These are phyloP conservation scores for Cymbopogon citratus DNA, from an alignment of 176 grass and related monocot species.

Conservation along the genomic window DNA sequence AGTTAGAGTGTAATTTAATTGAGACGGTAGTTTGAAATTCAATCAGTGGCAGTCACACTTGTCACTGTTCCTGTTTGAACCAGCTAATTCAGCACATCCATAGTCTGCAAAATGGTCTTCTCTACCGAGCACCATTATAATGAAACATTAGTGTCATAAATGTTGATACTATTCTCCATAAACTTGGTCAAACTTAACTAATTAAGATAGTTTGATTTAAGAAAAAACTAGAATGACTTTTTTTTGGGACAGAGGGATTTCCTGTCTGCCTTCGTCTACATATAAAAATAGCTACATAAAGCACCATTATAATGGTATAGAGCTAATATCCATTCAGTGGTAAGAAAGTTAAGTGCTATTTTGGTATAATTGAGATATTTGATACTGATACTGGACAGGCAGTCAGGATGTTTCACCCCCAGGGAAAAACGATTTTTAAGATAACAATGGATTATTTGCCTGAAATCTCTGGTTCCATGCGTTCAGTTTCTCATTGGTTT, in stretches of 20 bases:
- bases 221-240: background rate
- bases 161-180: background rate
- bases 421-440: background rate
- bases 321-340: background rate
- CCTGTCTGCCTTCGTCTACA: background rate
- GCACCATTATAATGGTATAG: background rate
- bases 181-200: background rate
- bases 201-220: background rate
- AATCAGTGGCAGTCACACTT: background rate
- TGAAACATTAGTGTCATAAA: background rate
- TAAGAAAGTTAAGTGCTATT: background rate
- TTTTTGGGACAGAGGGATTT: background rate
- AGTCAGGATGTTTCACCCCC: background rate
- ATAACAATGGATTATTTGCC: background rate
- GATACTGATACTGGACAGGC: background rate
- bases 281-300: background rate
- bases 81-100: background rate
- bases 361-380: background rate
- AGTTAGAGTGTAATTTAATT: conserved; percentile 13
- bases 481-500: background rate
- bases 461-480: background rate
- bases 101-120: background rate
- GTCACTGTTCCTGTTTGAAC: background rate
- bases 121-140: background rate
- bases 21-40: background rate